Base-by-base conservation (phyloP, 495 filamentous ascomycete species). In the Lasiosphaeriaceae sp. region DNA sequence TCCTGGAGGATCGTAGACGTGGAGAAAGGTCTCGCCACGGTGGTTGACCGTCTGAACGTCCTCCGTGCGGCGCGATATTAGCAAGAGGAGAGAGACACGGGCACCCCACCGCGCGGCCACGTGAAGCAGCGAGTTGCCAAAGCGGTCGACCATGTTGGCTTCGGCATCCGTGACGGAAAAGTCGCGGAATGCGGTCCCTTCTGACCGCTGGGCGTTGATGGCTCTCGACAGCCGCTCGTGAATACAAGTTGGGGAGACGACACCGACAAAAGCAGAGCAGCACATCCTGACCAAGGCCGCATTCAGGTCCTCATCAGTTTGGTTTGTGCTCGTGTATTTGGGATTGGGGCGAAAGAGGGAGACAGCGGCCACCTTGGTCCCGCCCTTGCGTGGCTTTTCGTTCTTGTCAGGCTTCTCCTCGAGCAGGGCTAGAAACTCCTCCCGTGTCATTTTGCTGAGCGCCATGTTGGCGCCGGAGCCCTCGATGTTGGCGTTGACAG, bases 21-120 rank as follows among this genome's bases (percentile, higher is more conserved):
- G 67, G 16, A 70, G 61, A 24, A 70, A 70, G 2, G 67, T 70
- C 52, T 70, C 67, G 22, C 64, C 66, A 23, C 66, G 66, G n/a
- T 68, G 55, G 59, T 70, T 70, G 21, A 66, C 55, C 37, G 59
- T 48, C 39, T 65, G 63, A 4, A 68, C 47, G n/a, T 70, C 67
- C 37, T 65, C 59, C 1, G 64, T 66, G 55, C 62, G 66, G n/a
- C 61, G 51, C n/a, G 68, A 54, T 23, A 70, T 62, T 43, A 68
- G 53, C 41, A 68, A 23, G 24, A 70, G 54, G 16, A 70, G 54
- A 0, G 66, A 68, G 1, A 70, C 61, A 23, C 67, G 66, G 19
- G 67, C 67, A 31, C 67, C 67, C 67, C 67, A 70, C 9, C 67
- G 46, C 8, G 67, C 67, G 9, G 67, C 67, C 7, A 67, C 64